Evolutionary conservation across 306 rosid genomes (phyloP).

Genomic region (Casuarina cunninghamiana): DNA sequence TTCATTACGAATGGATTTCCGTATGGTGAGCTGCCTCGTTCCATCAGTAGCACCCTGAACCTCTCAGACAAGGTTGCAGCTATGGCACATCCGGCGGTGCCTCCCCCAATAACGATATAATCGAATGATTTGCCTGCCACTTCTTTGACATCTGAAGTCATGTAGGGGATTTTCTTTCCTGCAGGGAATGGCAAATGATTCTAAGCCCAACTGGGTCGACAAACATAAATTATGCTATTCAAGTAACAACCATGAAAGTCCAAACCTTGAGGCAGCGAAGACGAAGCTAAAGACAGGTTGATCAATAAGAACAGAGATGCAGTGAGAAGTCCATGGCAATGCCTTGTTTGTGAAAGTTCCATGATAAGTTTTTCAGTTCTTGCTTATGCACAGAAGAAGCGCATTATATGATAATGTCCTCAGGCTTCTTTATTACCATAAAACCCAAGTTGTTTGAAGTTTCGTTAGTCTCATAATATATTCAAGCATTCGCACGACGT

Average conservation of each 20-base stretch:
- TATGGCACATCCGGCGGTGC: too few relatives aligned
- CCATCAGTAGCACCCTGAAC: too few relatives aligned
- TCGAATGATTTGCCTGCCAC: too few relatives aligned
- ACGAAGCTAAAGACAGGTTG: slow-evolving; percentile 31
- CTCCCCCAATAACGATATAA: too few relatives aligned
- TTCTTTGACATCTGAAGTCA: too few relatives aligned
- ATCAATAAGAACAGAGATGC: not conserved
- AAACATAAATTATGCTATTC: not conserved
- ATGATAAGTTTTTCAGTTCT: not conserved
- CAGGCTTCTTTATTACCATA: slow-evolving; percentile 26
- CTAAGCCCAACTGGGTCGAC: too few relatives aligned
- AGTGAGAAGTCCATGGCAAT: slow-evolving; percentile 26
- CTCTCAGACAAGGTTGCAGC: too few relatives aligned
- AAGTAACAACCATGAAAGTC: not conserved
- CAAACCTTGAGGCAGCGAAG: slow-evolving; percentile 49
- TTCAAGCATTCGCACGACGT: slow-evolving; percentile 37
- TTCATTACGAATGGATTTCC: slow-evolving; percentile 52
- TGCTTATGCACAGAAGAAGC: slow-evolving; percentile 19
- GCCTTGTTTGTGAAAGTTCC: slow-evolving; percentile 8
- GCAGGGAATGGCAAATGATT: too few relatives aligned
- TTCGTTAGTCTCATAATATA: slow-evolving; percentile 9
- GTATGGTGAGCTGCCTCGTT: too few relatives aligned
- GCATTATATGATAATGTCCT: slow-evolving; percentile 31
- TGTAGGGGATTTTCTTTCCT: too few relatives aligned
- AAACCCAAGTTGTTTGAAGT: slow-evolving; percentile 44